Base-by-base conservation (phyloP, 1,284 basidiomycete species). In the Fomitopsis palustris region DNA sequence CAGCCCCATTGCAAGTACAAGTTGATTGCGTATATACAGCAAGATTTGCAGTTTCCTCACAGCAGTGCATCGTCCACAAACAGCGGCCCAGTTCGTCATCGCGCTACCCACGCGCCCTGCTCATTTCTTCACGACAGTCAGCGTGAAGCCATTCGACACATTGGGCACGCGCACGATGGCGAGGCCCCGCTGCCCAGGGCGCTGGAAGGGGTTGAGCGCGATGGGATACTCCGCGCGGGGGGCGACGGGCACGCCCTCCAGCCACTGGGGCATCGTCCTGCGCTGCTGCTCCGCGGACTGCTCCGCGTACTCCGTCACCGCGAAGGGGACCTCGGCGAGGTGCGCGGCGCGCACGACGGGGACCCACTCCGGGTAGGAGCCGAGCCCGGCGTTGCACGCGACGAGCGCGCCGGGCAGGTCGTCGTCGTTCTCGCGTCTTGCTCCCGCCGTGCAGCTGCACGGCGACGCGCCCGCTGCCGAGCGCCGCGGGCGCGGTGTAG, bases 221-320 rank as follows among this genome's bases (percentile, higher is more conserved):
- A 51, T 51, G 2, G 47, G 47, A 16, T 51, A 51, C 21, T 31
- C 47, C 12, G 21, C 4, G 27, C 47, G 25, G 10, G 47, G 47
- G 9, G 8, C 7, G 21, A 9, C 43, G 9, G 39, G 39, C 39
- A 47, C 3, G 31, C 47, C 47, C 27, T 17, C 31, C 12, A 51
- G 16, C 25, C 14, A 31, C 16, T 7, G 2, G n/a, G 47, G 47
- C 8, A 51, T 17, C 47, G 27, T 16, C 14, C 27, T 31, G 7
- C 25, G 16, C 25, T 51, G 47, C 23, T 51, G 47, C 47, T 51
- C 47, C 47, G 47, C 7, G 5, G 47, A 51, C 47, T 51, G 47
- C 31, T 51, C 47, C n/a, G 47, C 47, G 25, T 51, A 51, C 47
- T 51, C 47, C 47, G 47, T 51, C 47, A 33, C 47, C 25, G 47